phyloP scores from a whole-genome alignment of 75 land plant species.

The Azolla pinnata region DNA sequence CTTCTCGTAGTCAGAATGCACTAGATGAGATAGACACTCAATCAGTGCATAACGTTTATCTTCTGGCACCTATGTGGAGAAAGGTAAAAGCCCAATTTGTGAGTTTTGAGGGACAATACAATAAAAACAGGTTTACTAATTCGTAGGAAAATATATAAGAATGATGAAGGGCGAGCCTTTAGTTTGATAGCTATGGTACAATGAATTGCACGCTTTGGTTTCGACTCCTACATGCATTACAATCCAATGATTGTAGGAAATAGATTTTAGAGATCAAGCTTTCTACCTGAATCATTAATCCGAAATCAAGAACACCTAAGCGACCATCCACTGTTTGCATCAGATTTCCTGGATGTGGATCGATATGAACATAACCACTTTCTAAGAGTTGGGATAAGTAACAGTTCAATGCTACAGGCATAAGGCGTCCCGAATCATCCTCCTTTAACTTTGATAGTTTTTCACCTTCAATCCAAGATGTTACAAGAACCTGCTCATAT shows the following conservation, averaged over 20 bases:
- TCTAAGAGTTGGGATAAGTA: slow-evolving; percentile 79
- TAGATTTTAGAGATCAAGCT: too few relatives aligned
- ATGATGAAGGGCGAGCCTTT: too few relatives aligned
- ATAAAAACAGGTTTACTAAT: neutral
- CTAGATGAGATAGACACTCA: slow-evolving; percentile 27
- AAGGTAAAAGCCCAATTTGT: neutral
- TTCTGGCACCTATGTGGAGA: slow-evolving; percentile 41
- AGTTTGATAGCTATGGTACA: too few relatives aligned
- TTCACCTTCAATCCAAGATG: slow-evolving; percentile 30
- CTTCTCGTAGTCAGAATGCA: slow-evolving; percentile 27
- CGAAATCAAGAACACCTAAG: slow-evolving; percentile 37
- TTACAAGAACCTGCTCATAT: slow-evolving; percentile 23
- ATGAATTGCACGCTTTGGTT: too few relatives aligned
- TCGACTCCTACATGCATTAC: too few relatives aligned
- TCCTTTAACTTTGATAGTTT: slow-evolving; percentile 27
- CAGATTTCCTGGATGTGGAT: slow-evolving; percentile 96
- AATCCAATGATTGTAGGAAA: too few relatives aligned
- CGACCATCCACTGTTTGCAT: slow-evolving; percentile 55
- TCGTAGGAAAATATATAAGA: neutral
- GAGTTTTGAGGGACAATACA: too few relatives aligned
- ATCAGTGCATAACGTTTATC: slow-evolving; percentile 29
- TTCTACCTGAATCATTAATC: slow-evolving; percentile 32
- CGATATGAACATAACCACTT: slow-evolving; percentile 85
- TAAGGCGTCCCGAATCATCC: slow-evolving; percentile 16
- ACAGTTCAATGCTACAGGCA: slow-evolving; percentile 28